A percentile compares a stretch with the other conserved stretches of the same genome.
Evolutionary conservation across 768 basidiomycete genomes (phyloP).

Genomic region (Serendipita indica): DNA sequence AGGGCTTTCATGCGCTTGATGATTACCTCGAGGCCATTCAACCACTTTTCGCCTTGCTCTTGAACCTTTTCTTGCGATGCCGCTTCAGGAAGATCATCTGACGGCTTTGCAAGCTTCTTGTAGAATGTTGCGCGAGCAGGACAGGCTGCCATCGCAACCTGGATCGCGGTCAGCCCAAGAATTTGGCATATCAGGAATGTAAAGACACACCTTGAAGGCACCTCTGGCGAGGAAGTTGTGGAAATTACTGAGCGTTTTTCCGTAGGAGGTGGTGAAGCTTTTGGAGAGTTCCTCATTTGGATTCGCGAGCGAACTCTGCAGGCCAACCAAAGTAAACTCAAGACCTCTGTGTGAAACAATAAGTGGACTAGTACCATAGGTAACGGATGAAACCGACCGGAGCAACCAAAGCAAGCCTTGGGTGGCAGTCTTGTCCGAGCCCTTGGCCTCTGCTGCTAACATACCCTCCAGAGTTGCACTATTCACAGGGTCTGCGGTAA

Average conservation of each 20-base stretch:
- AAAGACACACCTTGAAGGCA: constrained; percentile 36
- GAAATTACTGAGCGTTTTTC: constrained; percentile 63
- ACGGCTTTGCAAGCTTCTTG: constrained; percentile 31
- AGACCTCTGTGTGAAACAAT: constrained; percentile 46
- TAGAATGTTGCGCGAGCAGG: constrained; percentile 47
- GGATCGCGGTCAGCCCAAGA: constrained; percentile 3
- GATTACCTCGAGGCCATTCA: constrained; percentile 35
- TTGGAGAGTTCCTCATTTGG: constrained; percentile 46
- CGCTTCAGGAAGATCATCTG: too few relatives aligned
- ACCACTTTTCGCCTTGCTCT: constrained; percentile 37
- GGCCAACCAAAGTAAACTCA: constrained; percentile 72
- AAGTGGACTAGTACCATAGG: background rate
- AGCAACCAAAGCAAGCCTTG: constrained; percentile 91
- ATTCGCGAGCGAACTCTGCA: constrained; percentile 57
- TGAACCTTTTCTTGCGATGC: constrained; percentile 32
- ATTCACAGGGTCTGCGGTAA: constrained; percentile 44
- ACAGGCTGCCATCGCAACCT: constrained; percentile 57
- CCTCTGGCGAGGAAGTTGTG: constrained; percentile 61
- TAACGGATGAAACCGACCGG: constrained; percentile 20
- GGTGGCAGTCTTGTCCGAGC: constrained; percentile 72
- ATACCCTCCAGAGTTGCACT: constrained; percentile 63
- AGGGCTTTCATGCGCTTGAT: constrained; percentile 34
- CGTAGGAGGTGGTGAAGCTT: constrained; percentile 74
- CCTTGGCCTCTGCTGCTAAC: constrained; percentile 69
- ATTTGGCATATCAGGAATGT: background rate